phyloP scores from a whole-genome alignment of 2,329 filamentous ascomycete genomes.

The Chrysoporthe cubensis region DNA sequence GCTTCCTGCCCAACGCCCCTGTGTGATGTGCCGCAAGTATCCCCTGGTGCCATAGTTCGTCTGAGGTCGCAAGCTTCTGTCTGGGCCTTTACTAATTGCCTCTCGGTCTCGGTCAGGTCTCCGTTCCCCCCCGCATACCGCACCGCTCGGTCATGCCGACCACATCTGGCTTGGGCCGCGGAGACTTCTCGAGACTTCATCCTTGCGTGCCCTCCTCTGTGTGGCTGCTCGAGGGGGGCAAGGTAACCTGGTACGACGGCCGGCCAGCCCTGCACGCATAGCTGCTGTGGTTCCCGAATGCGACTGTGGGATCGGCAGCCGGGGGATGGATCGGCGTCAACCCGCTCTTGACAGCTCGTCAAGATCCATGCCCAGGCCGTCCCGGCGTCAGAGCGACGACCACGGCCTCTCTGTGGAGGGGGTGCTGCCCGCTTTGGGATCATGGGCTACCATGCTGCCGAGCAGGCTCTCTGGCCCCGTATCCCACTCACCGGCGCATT shows the following conservation, averaged over 20 bases:
- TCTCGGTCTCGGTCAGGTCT: background rate
- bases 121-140: background rate
- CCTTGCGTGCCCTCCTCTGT: background rate
- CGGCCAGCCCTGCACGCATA: background rate
- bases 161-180: background rate
- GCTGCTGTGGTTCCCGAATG: background rate
- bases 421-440: background rate
- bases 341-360: constrained; percentile 24
- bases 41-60: background rate
- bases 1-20: background rate
- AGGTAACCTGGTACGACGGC: background rate
- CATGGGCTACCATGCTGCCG: background rate
- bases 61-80: background rate
- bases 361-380: constrained; percentile 10
- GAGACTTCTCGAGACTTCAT: background rate
- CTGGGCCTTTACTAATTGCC: too few relatives aligned
- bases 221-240: background rate
- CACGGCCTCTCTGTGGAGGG: background rate
- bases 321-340: constrained; percentile 7
- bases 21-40: background rate
- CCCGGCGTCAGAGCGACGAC: background rate
- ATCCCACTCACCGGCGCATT: too few relatives aligned
- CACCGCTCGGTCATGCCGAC: background rate
- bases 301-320: background rate
- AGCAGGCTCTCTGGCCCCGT: background rate